These are phyloP conservation scores for Pseudisothecium myosuroides DNA, from an alignment of 225 moss, liverwort and hornwort genomes.

Conservation along the genomic window DNA sequence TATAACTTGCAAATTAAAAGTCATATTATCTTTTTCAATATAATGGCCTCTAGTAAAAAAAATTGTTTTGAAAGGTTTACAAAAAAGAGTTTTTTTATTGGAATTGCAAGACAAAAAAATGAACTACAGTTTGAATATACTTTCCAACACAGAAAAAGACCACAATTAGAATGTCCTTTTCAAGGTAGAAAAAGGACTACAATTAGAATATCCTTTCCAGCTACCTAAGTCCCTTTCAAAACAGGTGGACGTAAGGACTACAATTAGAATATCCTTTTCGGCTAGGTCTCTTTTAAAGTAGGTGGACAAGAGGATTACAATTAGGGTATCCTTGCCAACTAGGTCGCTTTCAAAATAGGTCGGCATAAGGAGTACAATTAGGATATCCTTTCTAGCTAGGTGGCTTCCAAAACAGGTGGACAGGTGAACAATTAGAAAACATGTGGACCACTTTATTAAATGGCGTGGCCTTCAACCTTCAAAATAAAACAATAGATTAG, in stretches of 20 bases:
- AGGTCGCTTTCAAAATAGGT: too few species aligned
- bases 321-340: background rate
- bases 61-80: background rate
- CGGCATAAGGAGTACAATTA: too few species aligned
- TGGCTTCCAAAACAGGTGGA: fast-evolving
- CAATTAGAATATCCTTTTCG: background rate
- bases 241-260: fast-evolving
- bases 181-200: too few species aligned
- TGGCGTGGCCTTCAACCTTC: fast-evolving
- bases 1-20: fast-evolving
- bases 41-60: background rate
- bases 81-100: fast-evolving
- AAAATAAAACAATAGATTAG: background rate
- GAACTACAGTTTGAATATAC: background rate
- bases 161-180: background rate
- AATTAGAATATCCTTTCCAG: too few species aligned
- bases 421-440: fast-evolving
- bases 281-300: too few species aligned
- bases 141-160: background rate
- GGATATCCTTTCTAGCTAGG: fast-evolving
- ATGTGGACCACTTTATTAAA: fast-evolving
- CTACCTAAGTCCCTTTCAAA: background rate
- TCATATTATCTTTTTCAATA: background rate
- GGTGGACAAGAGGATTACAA: background rate
- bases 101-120: background rate